These are phyloP conservation scores for Pseudozyma tsukubaensis DNA, from an alignment of 1,284 basidiomycete species.

Conservation along the genomic window DNA sequence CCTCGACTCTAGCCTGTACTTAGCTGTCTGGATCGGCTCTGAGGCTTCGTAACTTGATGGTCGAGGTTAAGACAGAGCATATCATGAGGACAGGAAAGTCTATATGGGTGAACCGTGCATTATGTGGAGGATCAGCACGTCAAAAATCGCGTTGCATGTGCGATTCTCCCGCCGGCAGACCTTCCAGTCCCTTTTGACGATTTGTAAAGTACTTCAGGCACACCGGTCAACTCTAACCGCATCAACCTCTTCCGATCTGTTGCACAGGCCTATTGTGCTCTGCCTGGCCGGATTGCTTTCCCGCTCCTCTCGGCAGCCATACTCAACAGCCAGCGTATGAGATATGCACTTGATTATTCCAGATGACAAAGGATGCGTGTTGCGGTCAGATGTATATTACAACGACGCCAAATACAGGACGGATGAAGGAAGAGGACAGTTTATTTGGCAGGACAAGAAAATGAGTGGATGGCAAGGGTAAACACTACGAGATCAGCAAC, in stretches of 20 bases:
- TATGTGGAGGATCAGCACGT: slow-evolving; percentile 16
- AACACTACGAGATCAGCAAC: too few species aligned
- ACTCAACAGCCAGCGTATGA: background rate
- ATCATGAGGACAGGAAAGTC: too few species aligned
- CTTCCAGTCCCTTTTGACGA: background rate
- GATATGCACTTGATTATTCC: slow-evolving; percentile 27
- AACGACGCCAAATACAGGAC: slow-evolving; percentile 21
- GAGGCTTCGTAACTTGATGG: too few species aligned
- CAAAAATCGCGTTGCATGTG: background rate
- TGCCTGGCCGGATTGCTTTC: too few species aligned
- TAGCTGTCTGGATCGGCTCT: too few species aligned
- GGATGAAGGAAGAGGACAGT: slow-evolving; percentile 9
- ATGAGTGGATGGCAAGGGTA: background rate
- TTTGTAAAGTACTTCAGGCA: too few species aligned
- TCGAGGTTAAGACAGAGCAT: too few species aligned
- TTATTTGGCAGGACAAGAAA: slow-evolving; percentile 15
- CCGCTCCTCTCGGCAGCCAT: background rate
- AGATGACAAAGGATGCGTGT: slow-evolving; percentile 22
- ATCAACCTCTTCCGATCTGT: background rate
- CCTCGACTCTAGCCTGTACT: too few species aligned
- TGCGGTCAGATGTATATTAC: slow-evolving; percentile 30
- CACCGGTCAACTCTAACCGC: background rate
- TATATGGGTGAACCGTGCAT: slow-evolving; percentile 24
- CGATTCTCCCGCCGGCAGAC: too few species aligned
- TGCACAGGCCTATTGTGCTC: background rate